Percentiles rank a stretch among this genome's conserved stretches.
Evolutionary conservation across 768 basidiomycete genomes (phyloP).

Genomic region (Boletus vermiculosoides): DNA sequence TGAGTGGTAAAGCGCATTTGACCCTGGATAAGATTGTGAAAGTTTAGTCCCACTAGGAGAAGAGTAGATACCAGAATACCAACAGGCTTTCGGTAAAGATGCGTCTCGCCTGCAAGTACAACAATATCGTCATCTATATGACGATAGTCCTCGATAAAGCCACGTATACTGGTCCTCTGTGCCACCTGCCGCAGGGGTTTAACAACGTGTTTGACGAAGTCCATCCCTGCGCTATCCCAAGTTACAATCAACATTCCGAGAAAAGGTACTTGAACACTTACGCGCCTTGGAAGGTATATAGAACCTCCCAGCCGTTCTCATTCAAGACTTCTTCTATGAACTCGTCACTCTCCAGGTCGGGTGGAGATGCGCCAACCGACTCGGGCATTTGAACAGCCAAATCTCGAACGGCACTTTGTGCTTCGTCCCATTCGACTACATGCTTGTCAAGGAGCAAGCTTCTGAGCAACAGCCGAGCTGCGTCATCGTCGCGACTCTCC

Average conservation of each 20-base stretch:
- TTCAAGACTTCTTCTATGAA: constrained; percentile 32
- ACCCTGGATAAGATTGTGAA: constrained; percentile 13
- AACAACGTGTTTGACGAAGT: constrained; percentile 40
- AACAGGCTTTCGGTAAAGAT: constrained; percentile 31
- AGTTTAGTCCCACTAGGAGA: background rate
- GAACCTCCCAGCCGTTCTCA: constrained; percentile 37
- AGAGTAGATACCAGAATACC: background rate
- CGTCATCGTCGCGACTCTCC: constrained; percentile 4
- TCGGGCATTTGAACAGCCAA: constrained; percentile 21
- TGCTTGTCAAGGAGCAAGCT: constrained; percentile 19
- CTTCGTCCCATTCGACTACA: constrained; percentile 32
- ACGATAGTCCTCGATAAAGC: constrained; percentile 39
- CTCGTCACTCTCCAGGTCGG: constrained; percentile 25
- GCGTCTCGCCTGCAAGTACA: constrained; percentile 40
- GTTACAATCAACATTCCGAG: constrained; percentile 10
- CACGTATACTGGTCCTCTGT: constrained; percentile 33
- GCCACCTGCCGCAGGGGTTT: constrained; percentile 35
- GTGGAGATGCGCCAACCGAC: background rate
- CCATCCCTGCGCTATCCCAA: constrained; percentile 36
- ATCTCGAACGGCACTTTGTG: constrained; percentile 21
- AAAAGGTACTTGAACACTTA: constrained; percentile 26
- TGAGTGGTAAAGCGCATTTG: constrained; percentile 28
- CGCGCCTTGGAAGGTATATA: constrained; percentile 41
- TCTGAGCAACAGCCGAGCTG: constrained; percentile 18
- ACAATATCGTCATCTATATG: constrained; percentile 35